phyloP scores from a whole-genome alignment of 1,139 yeast species.

The Spathaspora sp. region DNA sequence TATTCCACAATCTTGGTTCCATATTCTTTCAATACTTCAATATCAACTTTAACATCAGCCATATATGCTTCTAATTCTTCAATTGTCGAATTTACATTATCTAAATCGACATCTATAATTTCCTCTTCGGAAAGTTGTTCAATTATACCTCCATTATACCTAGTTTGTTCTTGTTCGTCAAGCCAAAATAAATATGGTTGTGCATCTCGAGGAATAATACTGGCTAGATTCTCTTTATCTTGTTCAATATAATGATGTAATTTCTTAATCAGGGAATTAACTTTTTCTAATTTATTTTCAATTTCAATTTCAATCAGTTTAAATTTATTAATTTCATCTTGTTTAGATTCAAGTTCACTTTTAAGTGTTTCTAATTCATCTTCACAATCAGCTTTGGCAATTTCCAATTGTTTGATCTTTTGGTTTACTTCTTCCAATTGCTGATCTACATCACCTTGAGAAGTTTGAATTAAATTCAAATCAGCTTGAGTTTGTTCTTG shows the following conservation, averaged over 20 bases:
- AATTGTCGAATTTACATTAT: constrained; percentile 51
- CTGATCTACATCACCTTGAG: constrained; percentile 33
- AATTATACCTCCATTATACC: constrained; percentile 36
- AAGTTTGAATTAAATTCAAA: constrained; percentile 24
- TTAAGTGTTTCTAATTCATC: constrained; percentile 39
- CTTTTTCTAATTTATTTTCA: constrained; percentile 62
- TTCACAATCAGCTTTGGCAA: constrained; percentile 33
- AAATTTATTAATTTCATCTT: constrained; percentile 55
- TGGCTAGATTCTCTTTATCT: constrained; percentile 37
- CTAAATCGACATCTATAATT: constrained; percentile 49
- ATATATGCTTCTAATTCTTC: constrained; percentile 56
- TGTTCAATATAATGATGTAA: constrained; percentile 37
- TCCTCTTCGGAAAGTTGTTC: constrained; percentile 53
- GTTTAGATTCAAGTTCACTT: constrained; percentile 49
- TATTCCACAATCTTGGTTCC: constrained; percentile 66
- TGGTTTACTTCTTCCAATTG: constrained; percentile 35
- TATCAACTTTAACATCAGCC: constrained; percentile 62
- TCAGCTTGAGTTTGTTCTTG: constrained; percentile 30
- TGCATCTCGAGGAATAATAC: constrained; percentile 53
- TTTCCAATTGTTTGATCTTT: constrained; percentile 23
- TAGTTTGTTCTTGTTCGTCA: constrained; percentile 33
- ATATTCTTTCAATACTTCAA: constrained; percentile 77
- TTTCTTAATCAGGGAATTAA: constrained; percentile 42
- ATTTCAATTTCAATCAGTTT: constrained; percentile 72
- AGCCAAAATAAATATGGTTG: constrained; percentile 52